Conservation (phyloP, 345 rosid genomes). For the Psidium guajava region DNA sequence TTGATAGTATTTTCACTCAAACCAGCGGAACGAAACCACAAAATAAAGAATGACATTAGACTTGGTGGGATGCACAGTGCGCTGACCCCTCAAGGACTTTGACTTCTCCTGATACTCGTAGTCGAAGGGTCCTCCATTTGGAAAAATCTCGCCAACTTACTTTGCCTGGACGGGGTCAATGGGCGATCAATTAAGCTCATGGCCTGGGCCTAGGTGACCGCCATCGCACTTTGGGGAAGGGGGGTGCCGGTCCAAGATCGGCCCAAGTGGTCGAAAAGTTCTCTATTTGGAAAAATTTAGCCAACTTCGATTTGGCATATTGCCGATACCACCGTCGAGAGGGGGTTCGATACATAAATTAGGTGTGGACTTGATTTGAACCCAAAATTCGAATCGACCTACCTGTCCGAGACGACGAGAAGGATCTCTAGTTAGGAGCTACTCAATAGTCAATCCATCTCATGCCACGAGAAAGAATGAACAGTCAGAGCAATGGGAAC, state of each 20-base stretch:
- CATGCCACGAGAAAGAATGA: background rate
- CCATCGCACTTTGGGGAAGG: too few species aligned
- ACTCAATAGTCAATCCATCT: background rate
- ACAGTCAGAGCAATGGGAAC: background rate
- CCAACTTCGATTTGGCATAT: background rate
- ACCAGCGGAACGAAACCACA: background rate
- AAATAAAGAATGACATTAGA: background rate
- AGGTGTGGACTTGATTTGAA: background rate
- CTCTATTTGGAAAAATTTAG: too few species aligned
- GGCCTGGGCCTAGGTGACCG: too few species aligned
- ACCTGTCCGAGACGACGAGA: too few species aligned
- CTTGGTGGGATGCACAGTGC: background rate
- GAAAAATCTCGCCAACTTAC: background rate
- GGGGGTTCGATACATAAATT: background rate
- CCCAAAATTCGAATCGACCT: too few species aligned
- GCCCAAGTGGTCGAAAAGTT: too few species aligned
- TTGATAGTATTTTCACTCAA: background rate
- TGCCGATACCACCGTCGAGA: background rate
- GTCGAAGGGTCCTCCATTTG: background rate
- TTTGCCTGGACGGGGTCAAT: too few species aligned
- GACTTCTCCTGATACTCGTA: background rate
- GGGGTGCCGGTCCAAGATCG: too few species aligned
- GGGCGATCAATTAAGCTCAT: too few species aligned
- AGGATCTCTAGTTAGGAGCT: background rate
- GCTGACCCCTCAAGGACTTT: background rate